Evolutionary conservation across 371 early-diverging fungal genomes (phyloP), one percentile per base, ranked within the genome.

Genomic region (Mucor mucedo): DNA sequence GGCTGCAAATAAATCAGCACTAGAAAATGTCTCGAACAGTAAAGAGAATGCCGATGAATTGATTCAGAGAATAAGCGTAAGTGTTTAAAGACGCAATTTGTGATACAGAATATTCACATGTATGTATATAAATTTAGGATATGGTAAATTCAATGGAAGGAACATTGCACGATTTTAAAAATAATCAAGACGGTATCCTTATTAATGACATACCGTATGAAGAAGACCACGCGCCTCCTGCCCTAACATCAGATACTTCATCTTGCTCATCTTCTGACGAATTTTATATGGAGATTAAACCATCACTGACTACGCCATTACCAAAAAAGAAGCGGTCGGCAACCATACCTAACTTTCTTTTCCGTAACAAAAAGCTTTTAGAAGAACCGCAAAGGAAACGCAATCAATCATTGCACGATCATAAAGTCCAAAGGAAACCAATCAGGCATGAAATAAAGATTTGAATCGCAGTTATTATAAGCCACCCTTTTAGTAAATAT

Each of bases 141-240:
- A 69, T 64, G 56, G 64, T 69, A 2, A 55, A 33, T 45, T 60
- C 58, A n/a, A 69, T 69, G 65, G 69, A 69, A 57, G 69, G 61
- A 3, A 64, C 65, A 28, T 35, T 69, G 8, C 52, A 63, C 16
- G 60, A 44, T 39, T 41, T 66, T 13, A 55, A 57, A 40, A 14
- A 48, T 10, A 49, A 40, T 16, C 39, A 48, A n/a, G 3, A 49
- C 21, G 7, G 16, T 40, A 1, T 38, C 16, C 11, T 14, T 38
- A 38, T 4, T 42, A 11, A 13, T 42, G n/a, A 10, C 11, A 42
- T 42, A 42, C n/a, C 42, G 21, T 27, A 47, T 1, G 55, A 60
- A 29, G 35, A 48, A 47, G 6, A 41, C 2, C 5, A 28, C 14
- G 27, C 28, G 11, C 16, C 48, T 41, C 60, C 60, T 13, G 33